Percentiles rank a stretch among this genome's conserved stretches.
These are phyloP conservation scores for Paraconiothyrium sp. DNA, from an alignment of 2,329 filamentous ascomycete genomes.

Conservation along the genomic window DNA sequence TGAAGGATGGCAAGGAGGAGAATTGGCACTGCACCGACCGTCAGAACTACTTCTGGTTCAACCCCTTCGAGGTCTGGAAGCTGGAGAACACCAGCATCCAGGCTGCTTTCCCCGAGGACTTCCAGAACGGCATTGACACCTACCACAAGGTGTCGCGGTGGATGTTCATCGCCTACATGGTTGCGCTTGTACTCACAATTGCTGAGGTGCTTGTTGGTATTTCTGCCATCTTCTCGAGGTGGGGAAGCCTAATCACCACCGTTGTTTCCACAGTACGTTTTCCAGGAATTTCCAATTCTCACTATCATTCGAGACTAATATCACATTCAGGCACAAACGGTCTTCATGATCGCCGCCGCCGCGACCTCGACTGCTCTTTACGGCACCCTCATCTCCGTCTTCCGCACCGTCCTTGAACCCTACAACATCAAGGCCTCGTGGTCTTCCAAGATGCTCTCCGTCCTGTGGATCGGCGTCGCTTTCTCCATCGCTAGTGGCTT, in stretches of 20 bases:
- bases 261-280: constrained; percentile 73
- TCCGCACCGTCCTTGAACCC: constrained; percentile 72
- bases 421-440: constrained; percentile 76
- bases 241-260: constrained; percentile 83
- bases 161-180: constrained; percentile 83
- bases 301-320: constrained; percentile 44
- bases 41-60: constrained; percentile 79
- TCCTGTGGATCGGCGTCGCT: constrained; percentile 81
- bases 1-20: constrained; percentile 60
- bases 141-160: constrained; percentile 81
- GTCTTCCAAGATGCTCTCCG: constrained; percentile 74
- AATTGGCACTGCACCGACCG: constrained; percentile 73
- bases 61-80: constrained; percentile 72
- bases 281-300: constrained; percentile 24
- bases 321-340: constrained; percentile 54
- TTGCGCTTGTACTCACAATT: constrained; percentile 74
- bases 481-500: constrained; percentile 79
- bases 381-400: constrained; percentile 72
- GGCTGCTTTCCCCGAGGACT: constrained; percentile 68
- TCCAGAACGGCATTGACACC: constrained; percentile 73
- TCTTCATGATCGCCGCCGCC: constrained; percentile 72
- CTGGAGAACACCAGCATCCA: constrained; percentile 64
- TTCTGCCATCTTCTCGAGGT: constrained; percentile 83
- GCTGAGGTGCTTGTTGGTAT: constrained; percentile 80
- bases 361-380: constrained; percentile 79